Base-by-base conservation (phyloP, 2,329 filamentous ascomycete genomes). In the Blastomyces gilchristii region DNA sequence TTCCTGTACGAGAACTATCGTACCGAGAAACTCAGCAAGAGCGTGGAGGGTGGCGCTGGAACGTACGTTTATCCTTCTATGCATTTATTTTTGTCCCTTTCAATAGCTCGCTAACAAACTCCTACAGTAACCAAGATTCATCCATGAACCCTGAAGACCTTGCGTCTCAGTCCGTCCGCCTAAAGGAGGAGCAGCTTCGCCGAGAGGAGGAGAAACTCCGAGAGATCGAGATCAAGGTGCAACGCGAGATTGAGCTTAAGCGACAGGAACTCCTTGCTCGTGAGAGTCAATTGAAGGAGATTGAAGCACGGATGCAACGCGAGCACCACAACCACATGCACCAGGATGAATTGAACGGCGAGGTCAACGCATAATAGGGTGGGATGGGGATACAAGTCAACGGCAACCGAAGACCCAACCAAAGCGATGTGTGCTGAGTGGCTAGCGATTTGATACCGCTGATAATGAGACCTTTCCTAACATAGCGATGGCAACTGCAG, bases 1-100 rank as follows among this genome's bases (percentile, higher is more conserved):
- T 99, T 99, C 87, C 82, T 99, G 68, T 99, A 99, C 81, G 94
- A 99, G 78, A 99, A 99, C 82, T 99, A 99, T 85, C 91, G 94
- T 91, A 99, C 94, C 74, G 94, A 99, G 89, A 97, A 97, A 83
- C 89, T 99, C 72, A 96, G 90, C 83, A 99, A 97, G 90, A 97
- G 91, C 76, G 94, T 99, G 71, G 92, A 97, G 75, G 90, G 90
- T 77, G 89, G 90, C 79, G 84, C 86, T 79, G 85, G 86, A 85
- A 86, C 86, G 91, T 96, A 89, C 71, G 91, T 91, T 65, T 63
- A 58, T 57, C 64, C 64, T 39, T 22, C 45, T 8, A 31, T 50
- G 18, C 37, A 52, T 16, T 28, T 37, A 16, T 12, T 25, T 59
- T 49, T 22, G 11, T 28, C 16, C 56, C 22, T 22, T 50, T 18